Percentiles rank a stretch among this genome's conserved stretches.
Evolutionary conservation across 1,139 yeast genomes (phyloP).

Genomic region (Yamadazyma sp.): DNA sequence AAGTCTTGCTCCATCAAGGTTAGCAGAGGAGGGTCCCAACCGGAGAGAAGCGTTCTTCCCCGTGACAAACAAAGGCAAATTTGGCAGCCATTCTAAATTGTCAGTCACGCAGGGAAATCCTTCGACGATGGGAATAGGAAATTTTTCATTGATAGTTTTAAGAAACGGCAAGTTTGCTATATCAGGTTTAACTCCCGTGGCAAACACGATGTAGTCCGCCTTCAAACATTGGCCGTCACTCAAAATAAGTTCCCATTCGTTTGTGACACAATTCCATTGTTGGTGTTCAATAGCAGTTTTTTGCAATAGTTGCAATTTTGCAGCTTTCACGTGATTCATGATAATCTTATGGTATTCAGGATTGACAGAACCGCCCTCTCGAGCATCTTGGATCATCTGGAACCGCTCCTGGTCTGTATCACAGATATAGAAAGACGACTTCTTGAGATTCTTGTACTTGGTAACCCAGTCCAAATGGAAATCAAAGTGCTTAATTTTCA

Average conservation of each 20-base stretch:
- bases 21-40: constrained; percentile 52
- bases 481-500: constrained; percentile 50
- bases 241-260: constrained; percentile 20
- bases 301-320: constrained; percentile 25
- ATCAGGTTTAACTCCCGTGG: constrained; percentile 43
- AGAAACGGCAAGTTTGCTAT: constrained; percentile 30
- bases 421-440: constrained; percentile 42
- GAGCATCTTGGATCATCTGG: constrained; percentile 42
- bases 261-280: constrained; percentile 18
- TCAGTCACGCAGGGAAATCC: constrained; percentile 49
- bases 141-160: constrained; percentile 22
- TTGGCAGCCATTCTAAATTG: constrained; percentile 41
- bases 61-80: constrained; percentile 40
- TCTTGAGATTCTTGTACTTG: constrained; percentile 44
- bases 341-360: constrained; percentile 43
- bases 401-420: constrained; percentile 44
- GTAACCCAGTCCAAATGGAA: constrained; percentile 56
- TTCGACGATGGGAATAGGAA: constrained; percentile 30
- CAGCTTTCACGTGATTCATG: constrained; percentile 28
- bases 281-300: constrained; percentile 23
- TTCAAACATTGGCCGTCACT: constrained; percentile 9
- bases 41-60: constrained; percentile 47
- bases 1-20: constrained; percentile 47
- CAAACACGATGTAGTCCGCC: constrained; percentile 40
- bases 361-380: constrained; percentile 51